Percentiles rank a stretch among this genome's conserved stretches.
Evolutionary conservation across 2,329 filamentous ascomycete species (phyloP).

Genomic region (Colletotrichum ledebouriae): DNA sequence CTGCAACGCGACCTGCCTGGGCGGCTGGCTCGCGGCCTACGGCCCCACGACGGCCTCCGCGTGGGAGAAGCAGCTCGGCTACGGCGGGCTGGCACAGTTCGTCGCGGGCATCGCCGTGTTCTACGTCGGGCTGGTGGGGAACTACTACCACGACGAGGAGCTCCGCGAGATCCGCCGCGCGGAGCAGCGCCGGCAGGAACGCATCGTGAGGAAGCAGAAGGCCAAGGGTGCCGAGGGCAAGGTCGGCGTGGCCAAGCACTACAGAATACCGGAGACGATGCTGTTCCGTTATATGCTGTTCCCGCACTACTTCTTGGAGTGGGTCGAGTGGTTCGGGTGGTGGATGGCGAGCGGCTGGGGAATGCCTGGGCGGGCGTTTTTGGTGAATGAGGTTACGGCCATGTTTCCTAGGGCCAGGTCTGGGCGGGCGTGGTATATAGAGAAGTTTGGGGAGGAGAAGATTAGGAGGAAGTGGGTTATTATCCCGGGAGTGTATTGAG

Average conservation of each 20-base stretch:
- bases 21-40: conserved; percentile 86
- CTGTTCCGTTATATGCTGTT: conserved; percentile 87
- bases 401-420: conserved; percentile 90
- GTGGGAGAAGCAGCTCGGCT: conserved; percentile 59
- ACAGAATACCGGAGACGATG: conserved; percentile 86
- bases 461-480: conserved; percentile 82
- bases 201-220: conserved; percentile 55
- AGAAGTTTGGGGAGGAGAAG: conserved; percentile 88
- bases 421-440: conserved; percentile 87
- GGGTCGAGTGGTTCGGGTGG: conserved; percentile 95
- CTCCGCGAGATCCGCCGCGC: conserved; percentile 86
- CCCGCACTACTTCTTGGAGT: conserved; percentile 96
- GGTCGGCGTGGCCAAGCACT: conserved; percentile 78
- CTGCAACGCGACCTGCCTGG: conserved; percentile 82
- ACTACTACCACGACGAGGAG: conserved; percentile 91
- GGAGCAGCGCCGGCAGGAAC: conserved; percentile 72
- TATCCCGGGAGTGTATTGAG: conserved; percentile 63
- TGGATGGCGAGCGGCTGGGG: conserved; percentile 81
- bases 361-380: conserved; percentile 82
- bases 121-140: conserved; percentile 80
- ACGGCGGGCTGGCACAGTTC: conserved; percentile 60
- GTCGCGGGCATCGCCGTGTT: conserved; percentile 79
- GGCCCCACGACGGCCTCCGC: conserved; percentile 72
- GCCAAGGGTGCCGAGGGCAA: conserved; percentile 50
- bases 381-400: conserved; percentile 87